phyloP scores from a whole-genome alignment of 768 basidiomycete species.

The Strobilomyces confusus region DNA sequence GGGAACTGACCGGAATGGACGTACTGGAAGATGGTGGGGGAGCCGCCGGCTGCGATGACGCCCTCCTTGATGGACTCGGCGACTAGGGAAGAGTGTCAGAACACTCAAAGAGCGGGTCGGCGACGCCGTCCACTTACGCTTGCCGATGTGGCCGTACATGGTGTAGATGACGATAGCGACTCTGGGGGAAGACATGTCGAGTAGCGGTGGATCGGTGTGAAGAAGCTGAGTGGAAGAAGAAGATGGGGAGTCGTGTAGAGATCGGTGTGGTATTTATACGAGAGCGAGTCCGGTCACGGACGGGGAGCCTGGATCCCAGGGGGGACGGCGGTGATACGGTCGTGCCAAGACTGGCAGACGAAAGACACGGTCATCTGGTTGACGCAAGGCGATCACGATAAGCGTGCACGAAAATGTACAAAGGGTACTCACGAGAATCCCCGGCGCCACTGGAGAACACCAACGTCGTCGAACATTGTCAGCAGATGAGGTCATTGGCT shows the following conservation, averaged over 20 bases:
- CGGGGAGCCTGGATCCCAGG: neutral
- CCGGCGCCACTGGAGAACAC: neutral
- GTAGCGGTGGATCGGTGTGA: constrained; percentile 17
- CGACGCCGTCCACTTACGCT: constrained; percentile 41
- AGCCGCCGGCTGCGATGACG: constrained; percentile 46
- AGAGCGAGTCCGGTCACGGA: neutral
- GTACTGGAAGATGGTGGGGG: constrained; percentile 53
- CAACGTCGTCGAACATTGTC: neutral
- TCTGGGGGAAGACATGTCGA: constrained; percentile 42
- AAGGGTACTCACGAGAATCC: constrained; percentile 12
- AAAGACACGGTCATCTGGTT: constrained; percentile 4
- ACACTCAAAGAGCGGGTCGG: neutral
- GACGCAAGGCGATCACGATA: neutral
- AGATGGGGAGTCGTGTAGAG: neutral
- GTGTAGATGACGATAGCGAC: constrained; percentile 73
- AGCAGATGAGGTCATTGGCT: no score
- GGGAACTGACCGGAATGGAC: constrained; percentile 18
- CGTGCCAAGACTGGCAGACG: constrained; percentile 8
- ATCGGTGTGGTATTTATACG: constrained; percentile 15
- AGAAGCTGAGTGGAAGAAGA: neutral
- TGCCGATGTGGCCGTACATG: constrained; percentile 69
- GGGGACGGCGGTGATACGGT: neutral
- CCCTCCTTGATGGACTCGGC: constrained; percentile 51
- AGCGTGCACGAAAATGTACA: constrained; percentile 10
- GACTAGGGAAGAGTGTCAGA: constrained; percentile 41